Percentiles rank a stretch among this genome's conserved stretches.
phyloP scores from a whole-genome alignment of 2,329 filamentous ascomycete genomes.

The Phialemonium atrogriseum region DNA sequence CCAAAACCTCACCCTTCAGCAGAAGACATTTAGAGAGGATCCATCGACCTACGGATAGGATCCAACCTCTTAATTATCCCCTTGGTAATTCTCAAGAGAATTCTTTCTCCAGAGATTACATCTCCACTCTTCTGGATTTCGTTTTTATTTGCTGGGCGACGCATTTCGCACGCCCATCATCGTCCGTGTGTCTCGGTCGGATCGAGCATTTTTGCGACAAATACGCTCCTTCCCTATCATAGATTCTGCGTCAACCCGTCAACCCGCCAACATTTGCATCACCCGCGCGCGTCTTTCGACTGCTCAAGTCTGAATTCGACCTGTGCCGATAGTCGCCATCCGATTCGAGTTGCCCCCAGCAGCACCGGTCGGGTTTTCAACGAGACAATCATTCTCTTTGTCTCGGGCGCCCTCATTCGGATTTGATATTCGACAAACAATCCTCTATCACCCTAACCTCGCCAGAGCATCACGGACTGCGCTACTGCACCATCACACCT shows the following conservation, averaged over 20 bases:
- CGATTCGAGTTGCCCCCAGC: too few relatives aligned
- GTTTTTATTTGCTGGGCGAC: too few relatives aligned
- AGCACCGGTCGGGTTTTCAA: too few relatives aligned
- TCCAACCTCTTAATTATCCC: background rate
- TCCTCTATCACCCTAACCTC: too few relatives aligned
- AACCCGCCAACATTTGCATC: slow-evolving; percentile 1
- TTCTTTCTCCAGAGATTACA: background rate
- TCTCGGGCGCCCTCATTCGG: slow-evolving; percentile 14
- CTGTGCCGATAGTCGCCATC: too few relatives aligned
- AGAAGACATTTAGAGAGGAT: too few relatives aligned
- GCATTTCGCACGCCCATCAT: slow-evolving; percentile 2
- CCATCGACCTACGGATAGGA: too few relatives aligned
- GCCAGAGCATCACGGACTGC: too few relatives aligned
- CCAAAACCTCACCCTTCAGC: too few relatives aligned
- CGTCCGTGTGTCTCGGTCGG: slow-evolving; percentile 4
- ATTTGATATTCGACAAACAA: slow-evolving; percentile 24
- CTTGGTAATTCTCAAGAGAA: background rate
- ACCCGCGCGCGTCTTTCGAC: background rate
- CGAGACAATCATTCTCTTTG: slow-evolving; percentile 12
- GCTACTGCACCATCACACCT: too few relatives aligned
- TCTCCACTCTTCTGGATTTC: slow-evolving; percentile 3
- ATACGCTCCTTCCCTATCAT: slow-evolving; percentile 7
- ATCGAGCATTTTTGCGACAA: slow-evolving; percentile 7
- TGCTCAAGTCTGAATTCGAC: too few relatives aligned
- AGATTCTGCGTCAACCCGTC: background rate